Base-by-base conservation (phyloP, 1,284 basidiomycete species). In the Retiboletus fuscus region DNA sequence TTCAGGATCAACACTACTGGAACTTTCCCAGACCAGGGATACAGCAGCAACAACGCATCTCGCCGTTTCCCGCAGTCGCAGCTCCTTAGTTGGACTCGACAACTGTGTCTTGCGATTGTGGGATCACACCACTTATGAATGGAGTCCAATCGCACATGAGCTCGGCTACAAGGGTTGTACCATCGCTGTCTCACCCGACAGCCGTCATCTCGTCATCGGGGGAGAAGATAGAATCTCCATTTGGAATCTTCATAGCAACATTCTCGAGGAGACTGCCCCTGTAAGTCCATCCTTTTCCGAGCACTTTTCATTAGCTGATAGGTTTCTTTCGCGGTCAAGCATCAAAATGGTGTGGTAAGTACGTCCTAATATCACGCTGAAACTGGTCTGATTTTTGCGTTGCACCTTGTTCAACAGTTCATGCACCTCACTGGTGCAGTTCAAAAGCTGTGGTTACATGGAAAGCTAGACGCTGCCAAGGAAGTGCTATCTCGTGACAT, bases 221-320 rank as follows among this genome's bases (percentile, higher is more conserved):
- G 73, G 74, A 58, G 73, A 57, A 12, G 61, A 77, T 28, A 67
- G 34, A 55, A 22, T 77, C 47, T 66, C 74, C 5, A 77, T 75
- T 22, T 76, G 75, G 75, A 62, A 34, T 53, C 26, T 75, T 62
- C 22, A 63, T 11, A 4, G 24, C 3, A 34, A 28, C 41, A 39
- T 44, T 57, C 26, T 44, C 7, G 58, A 61, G 44, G 66, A 49
- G 6, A 13, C 18, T 39, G 8, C 26, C 13, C 47, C 20, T 18
- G 74, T 76, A 53, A 62, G 74, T 26, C 57, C 6, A 41, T 53
- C 26, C 5, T 51, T 43, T 43, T 26, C 12, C 7, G 6, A 28
- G 15, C 20, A 22, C 15, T 61, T n/a, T n/a, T 13, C n/a, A 26
- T 39, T 7, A 18, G 39, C 61, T 73, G 16, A 75, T 39, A n/a